Evolutionary conservation across 1,284 basidiomycete species (phyloP), one percentile per base, ranked within the genome.

Genomic region (Ustilago trichophora): DNA sequence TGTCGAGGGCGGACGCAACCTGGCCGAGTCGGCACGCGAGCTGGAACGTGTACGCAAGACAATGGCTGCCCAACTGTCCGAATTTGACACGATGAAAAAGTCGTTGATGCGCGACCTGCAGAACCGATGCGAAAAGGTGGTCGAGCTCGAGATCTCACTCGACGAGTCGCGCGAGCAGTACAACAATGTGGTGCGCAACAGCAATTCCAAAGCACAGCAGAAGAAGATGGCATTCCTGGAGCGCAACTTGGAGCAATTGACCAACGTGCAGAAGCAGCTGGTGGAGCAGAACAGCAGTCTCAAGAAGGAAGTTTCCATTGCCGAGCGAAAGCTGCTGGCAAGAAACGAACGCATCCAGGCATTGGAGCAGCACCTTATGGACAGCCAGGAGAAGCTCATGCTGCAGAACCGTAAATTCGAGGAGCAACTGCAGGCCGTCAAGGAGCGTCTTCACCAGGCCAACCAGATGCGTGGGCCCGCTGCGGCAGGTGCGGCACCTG

Each of bases 211-310:
- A 82, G 91, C 94, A 4, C 96, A 98, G 80, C 93, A 97, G 85
- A 94, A 95, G 87, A 98, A 98, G 87, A 96, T 98, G 91, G 92
- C 92, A 24, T 95, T 98, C 87, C 84, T 99, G 56, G 95, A 98
- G 81, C 90, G 95, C 66, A 98, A 98, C 82, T 85, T 99, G 49
- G 95, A 98, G 81, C 93, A 97, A 78, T 85, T 98, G 72, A 95
- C 92, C 36, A 84, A 92, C 52, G 94, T 98, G 29, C 96, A 98
- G 86, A 97, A 97, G 84, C 93, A 97, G 88, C 90, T 99, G 59
- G 95, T 98, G 56, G 96, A 98, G 83, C 96, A 99, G 85, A 99
- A 99, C 84, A 91, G 92, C 15, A 88, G 90, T 18, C 85, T 99
- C 75, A 99, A 99, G 88, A 97, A 96, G 84, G 96, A 98, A 83